Conservation (phyloP, 1,284 basidiomycete species). For the Sporisorium exsertum region DNA sequence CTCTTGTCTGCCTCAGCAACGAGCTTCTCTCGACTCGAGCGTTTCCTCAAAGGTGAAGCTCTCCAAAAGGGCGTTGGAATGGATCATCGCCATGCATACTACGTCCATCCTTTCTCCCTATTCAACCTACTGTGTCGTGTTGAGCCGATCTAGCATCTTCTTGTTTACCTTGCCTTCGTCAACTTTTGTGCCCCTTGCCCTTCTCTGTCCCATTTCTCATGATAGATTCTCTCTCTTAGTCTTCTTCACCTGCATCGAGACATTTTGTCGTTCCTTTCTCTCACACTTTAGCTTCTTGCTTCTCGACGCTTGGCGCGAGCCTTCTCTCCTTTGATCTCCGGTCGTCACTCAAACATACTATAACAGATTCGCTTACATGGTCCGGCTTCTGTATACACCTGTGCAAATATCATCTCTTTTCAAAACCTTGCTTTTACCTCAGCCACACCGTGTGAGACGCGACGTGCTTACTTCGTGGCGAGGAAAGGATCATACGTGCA, state of each 20-base stretch:
- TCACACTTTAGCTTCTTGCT: background rate
- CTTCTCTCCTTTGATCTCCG: background rate
- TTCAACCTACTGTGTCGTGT: background rate
- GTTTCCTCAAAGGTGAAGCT: background rate
- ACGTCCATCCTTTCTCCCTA: background rate
- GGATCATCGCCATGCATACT: background rate
- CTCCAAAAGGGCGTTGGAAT: conserved; percentile 11
- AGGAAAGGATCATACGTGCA: too few relatives aligned
- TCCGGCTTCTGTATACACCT: conserved; percentile 1
- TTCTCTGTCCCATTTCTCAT: background rate
- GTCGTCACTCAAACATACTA: conserved; percentile 2
- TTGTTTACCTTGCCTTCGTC: background rate
- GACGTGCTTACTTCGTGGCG: too few relatives aligned
- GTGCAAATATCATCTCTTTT: conserved; percentile 24
- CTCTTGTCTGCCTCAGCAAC: background rate
- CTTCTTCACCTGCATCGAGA: background rate
- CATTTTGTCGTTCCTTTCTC: background rate
- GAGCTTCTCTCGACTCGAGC: background rate
- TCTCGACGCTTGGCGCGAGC: background rate
- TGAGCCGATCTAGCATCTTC: background rate
- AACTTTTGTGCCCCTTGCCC: background rate
- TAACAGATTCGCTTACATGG: conserved; percentile 6
- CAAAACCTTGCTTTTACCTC: too few relatives aligned
- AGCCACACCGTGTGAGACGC: too few relatives aligned
- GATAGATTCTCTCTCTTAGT: background rate